phyloP scores from a whole-genome alignment of 768 basidiomycete species.

The Mycena indigotica region DNA sequence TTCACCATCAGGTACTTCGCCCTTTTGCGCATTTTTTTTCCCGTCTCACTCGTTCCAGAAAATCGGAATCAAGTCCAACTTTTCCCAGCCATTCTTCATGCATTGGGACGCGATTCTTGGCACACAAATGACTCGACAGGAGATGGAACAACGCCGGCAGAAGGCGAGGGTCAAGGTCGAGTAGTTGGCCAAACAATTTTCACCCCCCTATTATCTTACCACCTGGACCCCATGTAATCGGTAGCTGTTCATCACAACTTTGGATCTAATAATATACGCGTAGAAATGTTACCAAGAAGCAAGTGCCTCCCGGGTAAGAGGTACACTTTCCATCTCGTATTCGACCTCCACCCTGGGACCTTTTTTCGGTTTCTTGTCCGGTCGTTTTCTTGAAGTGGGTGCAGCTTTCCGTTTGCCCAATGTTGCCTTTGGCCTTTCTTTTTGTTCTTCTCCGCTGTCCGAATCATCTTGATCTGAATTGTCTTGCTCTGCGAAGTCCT shows the following conservation, averaged over 20 bases:
- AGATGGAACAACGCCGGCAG: conserved; percentile 56
- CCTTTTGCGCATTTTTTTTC: neutral
- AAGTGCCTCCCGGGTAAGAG: conserved; percentile 52
- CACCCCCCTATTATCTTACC: neutral
- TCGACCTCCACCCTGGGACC: conserved; percentile 91
- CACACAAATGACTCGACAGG: conserved; percentile 77
- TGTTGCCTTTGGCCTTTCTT: conserved; percentile 37
- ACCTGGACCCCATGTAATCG: neutral
- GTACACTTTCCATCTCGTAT: conserved; percentile 83
- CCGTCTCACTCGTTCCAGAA: conserved; percentile 36
- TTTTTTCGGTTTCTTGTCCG: conserved; percentile 62
- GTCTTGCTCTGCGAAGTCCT: conserved; percentile 37
- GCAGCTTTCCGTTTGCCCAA: conserved; percentile 73
- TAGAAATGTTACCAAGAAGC: conserved; percentile 61
- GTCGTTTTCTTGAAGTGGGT: conserved; percentile 49
- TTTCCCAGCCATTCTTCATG: conserved; percentile 92
- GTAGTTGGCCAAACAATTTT: conserved; percentile 15
- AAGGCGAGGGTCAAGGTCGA: conserved; percentile 36
- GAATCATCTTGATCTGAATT: conserved; percentile 37
- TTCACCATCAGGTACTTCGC: conserved; percentile 83
- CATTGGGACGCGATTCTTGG: conserved; percentile 90
- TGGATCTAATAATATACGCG: conserved; percentile 17
- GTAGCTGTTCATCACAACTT: conserved; percentile 14
- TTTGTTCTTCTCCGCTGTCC: conserved; percentile 38
- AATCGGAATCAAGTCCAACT: conserved; percentile 94